Conservation (phyloP, 768 basidiomycete genomes). For the Lyophyllum decastes region DNA sequence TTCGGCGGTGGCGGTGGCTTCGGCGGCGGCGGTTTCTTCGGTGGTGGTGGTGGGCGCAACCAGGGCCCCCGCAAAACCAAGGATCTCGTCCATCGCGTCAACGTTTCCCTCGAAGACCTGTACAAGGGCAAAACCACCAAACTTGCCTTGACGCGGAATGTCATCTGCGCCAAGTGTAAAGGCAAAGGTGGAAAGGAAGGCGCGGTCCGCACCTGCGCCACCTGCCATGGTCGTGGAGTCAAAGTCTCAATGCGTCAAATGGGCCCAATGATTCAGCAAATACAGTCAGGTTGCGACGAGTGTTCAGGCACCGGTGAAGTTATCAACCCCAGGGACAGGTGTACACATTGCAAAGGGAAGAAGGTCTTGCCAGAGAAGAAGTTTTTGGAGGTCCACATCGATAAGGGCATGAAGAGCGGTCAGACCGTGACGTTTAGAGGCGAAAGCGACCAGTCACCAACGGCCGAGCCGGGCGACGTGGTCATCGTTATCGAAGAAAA, state of each 20-base stretch:
- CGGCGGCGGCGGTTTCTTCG: conserved; percentile 75
- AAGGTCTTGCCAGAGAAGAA: conserved; percentile 95
- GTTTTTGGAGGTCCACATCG: conserved; percentile 95
- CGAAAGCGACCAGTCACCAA: conserved; percentile 92
- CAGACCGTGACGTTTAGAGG: conserved; percentile 88
- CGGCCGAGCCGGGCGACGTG: conserved; percentile 89
- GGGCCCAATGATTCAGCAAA: conserved; percentile 99
- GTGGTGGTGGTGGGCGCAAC: conserved; percentile 64
- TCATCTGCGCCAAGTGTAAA: conserved; percentile 91
- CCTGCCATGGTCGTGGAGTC: conserved; percentile 89
- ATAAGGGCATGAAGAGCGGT: conserved; percentile 96
- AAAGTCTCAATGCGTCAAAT: conserved; percentile 92
- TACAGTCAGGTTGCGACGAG: conserved; percentile 93
- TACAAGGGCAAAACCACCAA: conserved; percentile 99
- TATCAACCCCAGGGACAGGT: conserved; percentile 92
- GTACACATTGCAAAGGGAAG: conserved; percentile 92
- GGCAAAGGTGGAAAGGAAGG: conserved; percentile 99
- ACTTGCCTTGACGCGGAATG: conserved; percentile 92
- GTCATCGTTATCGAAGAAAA: conserved; percentile 94
- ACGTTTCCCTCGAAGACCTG: conserved; percentile 96
- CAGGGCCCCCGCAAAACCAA: conserved; percentile 91
- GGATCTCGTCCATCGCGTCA: conserved; percentile 95
- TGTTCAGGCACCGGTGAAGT: conserved; percentile 94
- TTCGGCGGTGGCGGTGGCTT: conserved; percentile 78
- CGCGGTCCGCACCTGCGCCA: conserved; percentile 76